A percentile compares a stretch with the other conserved stretches of the same genome.
Evolutionary conservation across 441 rosid species (phyloP).

Genomic region (Erodium moschatum): DNA sequence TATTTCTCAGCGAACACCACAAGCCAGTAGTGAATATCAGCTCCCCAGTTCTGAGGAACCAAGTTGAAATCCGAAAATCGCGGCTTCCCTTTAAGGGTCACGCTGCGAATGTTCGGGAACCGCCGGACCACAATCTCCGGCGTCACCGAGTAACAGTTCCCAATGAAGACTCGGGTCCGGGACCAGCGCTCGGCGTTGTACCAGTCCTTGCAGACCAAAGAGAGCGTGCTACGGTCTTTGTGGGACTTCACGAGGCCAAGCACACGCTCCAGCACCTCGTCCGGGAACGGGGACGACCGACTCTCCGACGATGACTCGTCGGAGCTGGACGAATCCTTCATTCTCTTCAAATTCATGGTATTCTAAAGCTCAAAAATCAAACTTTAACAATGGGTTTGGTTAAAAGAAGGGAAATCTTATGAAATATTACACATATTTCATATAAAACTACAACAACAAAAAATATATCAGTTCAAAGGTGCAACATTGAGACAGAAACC

Average conservation of each 20-base stretch:
- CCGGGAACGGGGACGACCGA: slow-evolving; percentile 30
- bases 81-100: slow-evolving; percentile 57
- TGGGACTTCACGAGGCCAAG: slow-evolving; percentile 34
- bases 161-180: slow-evolving; percentile 46
- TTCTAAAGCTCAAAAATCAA: not conserved
- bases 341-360: slow-evolving; percentile 29
- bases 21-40: slow-evolving; percentile 51
- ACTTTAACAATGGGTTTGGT: too few species aligned
- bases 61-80: slow-evolving; percentile 57
- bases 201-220: slow-evolving; percentile 58
- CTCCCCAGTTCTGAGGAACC: slow-evolving; percentile 63
- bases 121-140: slow-evolving; percentile 46
- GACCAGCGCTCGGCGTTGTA: slow-evolving; percentile 61
- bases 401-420: too few species aligned
- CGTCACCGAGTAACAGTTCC: slow-evolving; percentile 60
- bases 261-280: slow-evolving; percentile 56
- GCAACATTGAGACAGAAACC: too few species aligned
- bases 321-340: slow-evolving; percentile 19
- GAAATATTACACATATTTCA: too few species aligned
- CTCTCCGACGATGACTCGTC: slow-evolving; percentile 7
- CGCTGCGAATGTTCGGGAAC: slow-evolving; percentile 45
- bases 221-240: slow-evolving; percentile 52
- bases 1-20: slow-evolving; percentile 41
- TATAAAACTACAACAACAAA: too few species aligned
- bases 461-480: too few species aligned